Conservation (phyloP, 495 filamentous ascomycete genomes). For the Oidiodendron maius region DNA sequence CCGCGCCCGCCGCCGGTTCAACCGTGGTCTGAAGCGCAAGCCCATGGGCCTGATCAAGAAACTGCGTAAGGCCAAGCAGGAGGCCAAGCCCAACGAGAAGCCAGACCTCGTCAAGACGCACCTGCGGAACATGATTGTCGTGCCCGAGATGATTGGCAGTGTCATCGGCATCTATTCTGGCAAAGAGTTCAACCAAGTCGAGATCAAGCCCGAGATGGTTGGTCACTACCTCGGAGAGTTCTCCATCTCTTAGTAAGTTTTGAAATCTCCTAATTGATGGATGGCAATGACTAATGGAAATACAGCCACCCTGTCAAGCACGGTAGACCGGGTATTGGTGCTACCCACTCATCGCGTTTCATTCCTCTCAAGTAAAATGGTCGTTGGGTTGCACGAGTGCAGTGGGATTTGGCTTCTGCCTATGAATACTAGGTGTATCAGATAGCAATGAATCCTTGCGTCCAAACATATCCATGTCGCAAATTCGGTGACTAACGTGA, state of each 20-base stretch:
- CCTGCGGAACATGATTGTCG: slow-evolving; percentile 98
- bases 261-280: too few relatives aligned
- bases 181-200: slow-evolving; percentile 99
- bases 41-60: slow-evolving; percentile 99
- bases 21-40: slow-evolving; percentile 99
- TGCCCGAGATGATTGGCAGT: slow-evolving; percentile 97
- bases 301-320: slow-evolving; percentile 98
- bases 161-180: slow-evolving; percentile 99
- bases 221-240: slow-evolving; percentile 99
- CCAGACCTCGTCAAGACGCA: slow-evolving; percentile 97
- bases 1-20: slow-evolving; percentile 96
- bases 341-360: slow-evolving; percentile 99
- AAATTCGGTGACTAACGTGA: too few relatives aligned
- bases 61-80: slow-evolving; percentile 98
- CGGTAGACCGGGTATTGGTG: slow-evolving; percentile 99
- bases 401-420: slow-evolving; percentile 10
- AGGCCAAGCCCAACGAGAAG: slow-evolving; percentile 99
- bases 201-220: slow-evolving; percentile 99
- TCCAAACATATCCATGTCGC: not conserved
- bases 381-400: slow-evolving; percentile 11
- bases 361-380: slow-evolving; percentile 94
- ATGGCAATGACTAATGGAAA: slow-evolving; percentile 29
- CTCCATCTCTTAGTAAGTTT: slow-evolving; percentile 97
- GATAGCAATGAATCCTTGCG: slow-evolving; percentile 16
- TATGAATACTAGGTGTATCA: slow-evolving; percentile 10